Evolutionary conservation across 768 basidiomycete genomes (phyloP).

Genomic region (Amanita rimosa): DNA sequence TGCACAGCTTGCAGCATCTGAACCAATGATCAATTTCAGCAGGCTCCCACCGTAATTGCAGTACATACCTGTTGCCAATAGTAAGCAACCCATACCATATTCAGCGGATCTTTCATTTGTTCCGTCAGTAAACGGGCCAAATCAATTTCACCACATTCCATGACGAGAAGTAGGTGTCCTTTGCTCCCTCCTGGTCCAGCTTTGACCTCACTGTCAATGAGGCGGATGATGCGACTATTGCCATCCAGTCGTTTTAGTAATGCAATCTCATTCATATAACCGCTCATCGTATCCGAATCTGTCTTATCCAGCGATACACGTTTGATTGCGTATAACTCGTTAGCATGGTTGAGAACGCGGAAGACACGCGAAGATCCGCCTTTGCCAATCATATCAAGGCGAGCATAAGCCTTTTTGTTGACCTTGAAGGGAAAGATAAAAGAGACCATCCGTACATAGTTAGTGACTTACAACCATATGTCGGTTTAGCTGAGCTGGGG

Average conservation of each 20-base stretch:
- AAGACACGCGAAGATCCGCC: slow-evolving; percentile 96
- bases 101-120: slow-evolving; percentile 72
- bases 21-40: neutral
- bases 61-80: slow-evolving; percentile 89
- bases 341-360: slow-evolving; percentile 69
- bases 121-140: slow-evolving; percentile 76
- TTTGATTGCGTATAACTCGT: slow-evolving; percentile 83
- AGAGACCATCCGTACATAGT: neutral
- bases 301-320: slow-evolving; percentile 84
- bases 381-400: slow-evolving; percentile 83
- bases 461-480: slow-evolving; percentile 26
- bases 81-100: slow-evolving; percentile 91
- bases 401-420: slow-evolving; percentile 75
- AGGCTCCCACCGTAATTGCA: too few relatives aligned
- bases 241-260: slow-evolving; percentile 90
- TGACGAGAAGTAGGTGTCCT: slow-evolving; percentile 72
- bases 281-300: slow-evolving; percentile 79
- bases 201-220: slow-evolving; percentile 87
- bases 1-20: slow-evolving; percentile 99
- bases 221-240: slow-evolving; percentile 82
- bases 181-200: slow-evolving; percentile 58
- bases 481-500: slow-evolving; percentile 25
- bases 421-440: slow-evolving; percentile 29
- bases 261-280: slow-evolving; percentile 95
- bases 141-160: slow-evolving; percentile 97